A percentile compares a stretch with the other conserved stretches of the same genome.
These are phyloP conservation scores for Leucocoprinus sp. DNA, from an alignment of 768 basidiomycete species.

Conservation along the genomic window DNA sequence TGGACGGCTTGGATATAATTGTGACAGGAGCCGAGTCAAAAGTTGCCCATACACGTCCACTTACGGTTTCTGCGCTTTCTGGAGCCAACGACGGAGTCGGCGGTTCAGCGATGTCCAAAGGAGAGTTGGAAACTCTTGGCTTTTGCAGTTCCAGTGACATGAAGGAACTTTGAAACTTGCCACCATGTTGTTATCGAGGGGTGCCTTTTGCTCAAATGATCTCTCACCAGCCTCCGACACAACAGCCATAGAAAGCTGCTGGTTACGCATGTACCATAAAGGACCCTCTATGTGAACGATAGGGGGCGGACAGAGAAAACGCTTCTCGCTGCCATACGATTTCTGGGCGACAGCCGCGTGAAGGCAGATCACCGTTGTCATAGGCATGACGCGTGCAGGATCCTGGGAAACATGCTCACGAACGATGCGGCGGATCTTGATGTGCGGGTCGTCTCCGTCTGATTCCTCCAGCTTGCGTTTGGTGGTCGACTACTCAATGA, in stretches of 20 bases:
- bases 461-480: slow-evolving; percentile 74
- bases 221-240: slow-evolving; percentile 79
- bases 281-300: slow-evolving; percentile 90
- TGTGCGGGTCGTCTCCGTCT: slow-evolving; percentile 57
- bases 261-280: slow-evolving; percentile 73
- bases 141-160: slow-evolving; percentile 83
- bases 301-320: slow-evolving; percentile 89
- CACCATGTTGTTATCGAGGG: slow-evolving; percentile 75
- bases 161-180: slow-evolving; percentile 88
- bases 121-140: slow-evolving; percentile 86
- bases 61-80: slow-evolving; percentile 36
- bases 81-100: slow-evolving; percentile 40
- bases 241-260: slow-evolving; percentile 79
- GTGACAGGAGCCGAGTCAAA: slow-evolving; percentile 90
- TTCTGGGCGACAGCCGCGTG: slow-evolving; percentile 95
- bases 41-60: slow-evolving; percentile 78
- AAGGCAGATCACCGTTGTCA: slow-evolving; percentile 86
- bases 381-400: slow-evolving; percentile 66
- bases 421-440: slow-evolving; percentile 78
- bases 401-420: slow-evolving; percentile 77
- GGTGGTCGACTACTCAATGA: slow-evolving; percentile 32
- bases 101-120: slow-evolving; percentile 77
- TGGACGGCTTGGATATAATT: slow-evolving; percentile 95
- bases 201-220: slow-evolving; percentile 77
- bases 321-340: slow-evolving; percentile 92